Conservation (phyloP, 2,329 filamentous ascomycete genomes). For the Cladosporium phlei region DNA sequence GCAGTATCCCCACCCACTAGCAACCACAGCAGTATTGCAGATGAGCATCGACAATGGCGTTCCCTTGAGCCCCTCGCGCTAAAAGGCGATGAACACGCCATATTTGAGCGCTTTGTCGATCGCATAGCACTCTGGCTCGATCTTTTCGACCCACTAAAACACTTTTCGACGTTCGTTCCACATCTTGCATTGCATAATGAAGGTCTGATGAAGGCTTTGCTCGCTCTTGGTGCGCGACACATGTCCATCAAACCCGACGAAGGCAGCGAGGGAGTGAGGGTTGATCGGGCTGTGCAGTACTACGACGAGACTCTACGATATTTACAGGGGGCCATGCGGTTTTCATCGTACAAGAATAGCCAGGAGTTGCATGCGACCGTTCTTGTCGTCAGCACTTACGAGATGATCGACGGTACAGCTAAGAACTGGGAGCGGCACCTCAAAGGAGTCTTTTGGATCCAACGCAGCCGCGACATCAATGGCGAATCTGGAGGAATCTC, state of each 20-base stretch:
- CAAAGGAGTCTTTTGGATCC: constrained; percentile 63
- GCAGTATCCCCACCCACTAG: neutral
- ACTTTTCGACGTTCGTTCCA: constrained; percentile 36
- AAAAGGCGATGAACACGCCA: constrained; percentile 34
- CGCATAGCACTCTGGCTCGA: constrained; percentile 39
- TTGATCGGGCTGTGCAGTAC: constrained; percentile 43
- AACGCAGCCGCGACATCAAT: constrained; percentile 57
- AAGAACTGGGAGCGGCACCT: constrained; percentile 59
- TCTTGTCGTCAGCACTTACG: constrained; percentile 58
- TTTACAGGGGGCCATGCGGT: constrained; percentile 55
- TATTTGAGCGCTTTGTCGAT: constrained; percentile 39
- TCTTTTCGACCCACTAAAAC: constrained; percentile 39
- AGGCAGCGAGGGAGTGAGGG: constrained; percentile 22
- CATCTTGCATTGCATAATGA: constrained; percentile 48
- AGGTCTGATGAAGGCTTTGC: constrained; percentile 54
- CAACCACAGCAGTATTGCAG: constrained; percentile 1
- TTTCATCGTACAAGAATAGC: constrained; percentile 53
- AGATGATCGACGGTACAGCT: constrained; percentile 59
- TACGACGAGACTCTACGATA: constrained; percentile 62
- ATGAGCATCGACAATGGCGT: constrained; percentile 27
- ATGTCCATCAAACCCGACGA: constrained; percentile 37
- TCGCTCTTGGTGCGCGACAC: constrained; percentile 53
- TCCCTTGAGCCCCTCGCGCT: constrained; percentile 25
- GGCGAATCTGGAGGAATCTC: constrained; percentile 54
- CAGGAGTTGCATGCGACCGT: constrained; percentile 56